phyloP scores from a whole-genome alignment of 176 grass and related monocot species.

The Juncus effusus region DNA sequence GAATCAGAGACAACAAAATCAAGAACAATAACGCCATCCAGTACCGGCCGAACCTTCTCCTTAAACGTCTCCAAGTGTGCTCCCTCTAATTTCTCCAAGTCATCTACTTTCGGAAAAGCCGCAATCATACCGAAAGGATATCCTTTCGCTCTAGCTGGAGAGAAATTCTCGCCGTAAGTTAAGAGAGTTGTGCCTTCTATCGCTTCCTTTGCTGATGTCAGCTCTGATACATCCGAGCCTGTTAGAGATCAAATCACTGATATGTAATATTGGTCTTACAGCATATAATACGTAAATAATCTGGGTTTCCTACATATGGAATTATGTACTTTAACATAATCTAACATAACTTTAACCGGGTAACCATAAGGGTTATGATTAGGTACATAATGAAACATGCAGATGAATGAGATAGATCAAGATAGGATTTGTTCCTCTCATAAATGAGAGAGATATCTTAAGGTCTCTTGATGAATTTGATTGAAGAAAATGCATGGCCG shows the following conservation, averaged over 20 bases:
- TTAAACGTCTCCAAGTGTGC: slow-evolving; percentile 51
- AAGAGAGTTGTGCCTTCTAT: slow-evolving; percentile 36
- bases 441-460: too few species aligned
- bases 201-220: slow-evolving; percentile 35
- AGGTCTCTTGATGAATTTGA: too few species aligned
- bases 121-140: slow-evolving; percentile 69
- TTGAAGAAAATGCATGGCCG: too few species aligned
- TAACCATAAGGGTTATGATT: too few species aligned
- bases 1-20: slow-evolving; percentile 53
- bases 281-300: too few species aligned
- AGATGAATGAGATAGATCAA: too few species aligned
- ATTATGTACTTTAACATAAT: too few species aligned
- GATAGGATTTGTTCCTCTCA: too few species aligned
- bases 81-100: slow-evolving; percentile 64
- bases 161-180: slow-evolving; percentile 92
- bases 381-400: too few species aligned
- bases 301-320: too few species aligned
- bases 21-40: slow-evolving; percentile 61
- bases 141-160: slow-evolving; percentile 71
- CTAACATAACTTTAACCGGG: too few species aligned
- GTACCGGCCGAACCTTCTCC: slow-evolving; percentile 50
- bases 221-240: slow-evolving; percentile 25
- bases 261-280: too few species aligned
- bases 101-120: slow-evolving; percentile 52
- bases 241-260: neutral